Percentiles rank a stretch among this genome's conserved stretches.
phyloP scores from a whole-genome alignment of 495 filamentous ascomycete genomes.

The Tuber aestivum region DNA sequence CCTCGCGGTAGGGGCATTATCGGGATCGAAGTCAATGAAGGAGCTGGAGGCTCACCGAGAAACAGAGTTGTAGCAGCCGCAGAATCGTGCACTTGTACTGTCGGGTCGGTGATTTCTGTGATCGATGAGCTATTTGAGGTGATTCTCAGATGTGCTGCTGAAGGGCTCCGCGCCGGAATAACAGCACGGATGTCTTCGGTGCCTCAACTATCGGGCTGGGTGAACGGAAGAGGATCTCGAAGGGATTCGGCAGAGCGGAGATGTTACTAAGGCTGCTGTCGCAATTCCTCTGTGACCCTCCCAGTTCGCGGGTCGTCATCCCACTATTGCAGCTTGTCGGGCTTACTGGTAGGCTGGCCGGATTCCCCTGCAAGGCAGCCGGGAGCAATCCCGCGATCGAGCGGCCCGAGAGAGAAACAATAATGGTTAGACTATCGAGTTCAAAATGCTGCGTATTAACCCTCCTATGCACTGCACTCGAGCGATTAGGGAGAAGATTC shows the following conservation, averaged over 20 bases:
- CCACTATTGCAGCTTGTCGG: slow-evolving; percentile 32
- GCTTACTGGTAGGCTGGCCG: no score
- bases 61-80: slow-evolving; percentile 33
- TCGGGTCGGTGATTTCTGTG: no score
- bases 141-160: no score
- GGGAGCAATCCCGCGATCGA: slow-evolving; percentile 29
- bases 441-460: no score
- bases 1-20: slow-evolving; percentile 15
- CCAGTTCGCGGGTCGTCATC: slow-evolving; percentile 26
- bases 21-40: neutral
- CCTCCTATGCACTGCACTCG: slow-evolving; percentile 6
- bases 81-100: no score
- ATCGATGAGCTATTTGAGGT: no score
- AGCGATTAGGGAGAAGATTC: slow-evolving; percentile 25
- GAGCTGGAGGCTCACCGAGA: slow-evolving; percentile 7
- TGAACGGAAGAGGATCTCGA: no score
- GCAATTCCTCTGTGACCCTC: slow-evolving; percentile 34
- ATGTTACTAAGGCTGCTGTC: no score
- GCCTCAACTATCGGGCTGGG: no score
- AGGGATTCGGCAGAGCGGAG: no score
- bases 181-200: no score
- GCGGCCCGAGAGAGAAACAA: slow-evolving; percentile 19
- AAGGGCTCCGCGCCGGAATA: no score
- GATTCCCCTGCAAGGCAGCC: slow-evolving; percentile 14
- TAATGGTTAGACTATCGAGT: slow-evolving; percentile 27